These are phyloP conservation scores for Gossypioides kirkii DNA, from an alignment of 345 rosid genomes.

Conservation along the genomic window DNA sequence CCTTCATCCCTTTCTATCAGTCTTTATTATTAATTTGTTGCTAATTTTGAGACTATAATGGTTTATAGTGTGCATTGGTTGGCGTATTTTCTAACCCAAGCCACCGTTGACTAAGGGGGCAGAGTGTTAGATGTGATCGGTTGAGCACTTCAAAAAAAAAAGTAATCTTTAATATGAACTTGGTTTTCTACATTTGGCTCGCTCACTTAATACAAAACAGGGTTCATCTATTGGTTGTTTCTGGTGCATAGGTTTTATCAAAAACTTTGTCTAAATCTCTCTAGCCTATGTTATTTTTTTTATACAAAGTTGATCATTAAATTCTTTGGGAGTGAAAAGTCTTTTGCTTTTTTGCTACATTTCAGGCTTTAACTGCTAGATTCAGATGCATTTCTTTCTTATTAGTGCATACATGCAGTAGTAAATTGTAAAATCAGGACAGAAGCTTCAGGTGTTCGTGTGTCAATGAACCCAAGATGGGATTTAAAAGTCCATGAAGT, in stretches of 20 bases:
- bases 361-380: not conserved
- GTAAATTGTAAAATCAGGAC: not conserved
- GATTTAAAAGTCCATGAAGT: constrained; percentile 24
- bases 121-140: constrained; percentile 10
- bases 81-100: constrained; percentile 12
- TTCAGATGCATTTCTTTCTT: not conserved
- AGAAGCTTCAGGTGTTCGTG: constrained; percentile 15
- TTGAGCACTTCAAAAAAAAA: not conserved
- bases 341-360: not conserved
- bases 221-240: not conserved
- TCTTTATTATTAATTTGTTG: not conserved
- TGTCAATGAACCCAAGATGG: constrained; percentile 20
- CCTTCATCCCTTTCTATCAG: not conserved
- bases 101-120: constrained; percentile 9
- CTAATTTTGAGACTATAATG: not conserved
- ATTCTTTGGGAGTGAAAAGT: not conserved
- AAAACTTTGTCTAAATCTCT: not conserved
- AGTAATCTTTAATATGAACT: not conserved
- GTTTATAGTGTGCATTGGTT: constrained; percentile 8
- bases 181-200: constrained; percentile 3
- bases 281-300: not conserved
- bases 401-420: not conserved
- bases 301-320: not conserved
- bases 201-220: not conserved
- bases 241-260: constrained; percentile 10